Evolutionary conservation across 345 rosid genomes (phyloP).

Genomic region (Hypericum androsaemum): DNA sequence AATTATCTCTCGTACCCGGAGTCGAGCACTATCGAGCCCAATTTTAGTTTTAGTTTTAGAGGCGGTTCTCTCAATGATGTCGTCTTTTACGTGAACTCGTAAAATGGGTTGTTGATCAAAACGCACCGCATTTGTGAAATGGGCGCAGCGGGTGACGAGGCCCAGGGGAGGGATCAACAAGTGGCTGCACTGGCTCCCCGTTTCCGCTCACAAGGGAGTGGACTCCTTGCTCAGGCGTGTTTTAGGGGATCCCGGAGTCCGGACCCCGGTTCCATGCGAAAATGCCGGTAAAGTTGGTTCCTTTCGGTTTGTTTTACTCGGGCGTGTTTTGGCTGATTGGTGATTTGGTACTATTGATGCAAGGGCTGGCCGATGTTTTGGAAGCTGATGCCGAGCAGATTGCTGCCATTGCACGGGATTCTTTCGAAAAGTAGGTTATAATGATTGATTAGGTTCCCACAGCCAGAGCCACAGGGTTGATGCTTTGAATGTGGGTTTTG

Average conservation of each 20-base stretch:
- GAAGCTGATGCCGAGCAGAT: constrained; percentile 24
- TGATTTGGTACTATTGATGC: too few species aligned
- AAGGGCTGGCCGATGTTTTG: constrained; percentile 8
- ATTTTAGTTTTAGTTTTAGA: too few species aligned
- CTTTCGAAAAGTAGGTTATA: constrained; percentile 10
- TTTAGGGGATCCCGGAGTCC: constrained; percentile 2
- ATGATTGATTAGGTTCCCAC: background rate
- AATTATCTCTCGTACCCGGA: background rate
- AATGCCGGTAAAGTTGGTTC: too few species aligned
- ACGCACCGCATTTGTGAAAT: background rate
- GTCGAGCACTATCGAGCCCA: too few species aligned
- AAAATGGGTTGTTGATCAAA: too few species aligned
- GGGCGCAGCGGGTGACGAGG: constrained; percentile 14
- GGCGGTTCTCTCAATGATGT: too few species aligned
- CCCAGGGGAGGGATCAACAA: constrained; percentile 18
- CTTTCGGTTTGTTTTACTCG: too few species aligned
- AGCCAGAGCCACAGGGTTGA: background rate
- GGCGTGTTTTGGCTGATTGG: too few species aligned
- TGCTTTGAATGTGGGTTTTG: background rate
- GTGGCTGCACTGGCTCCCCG: constrained; percentile 20
- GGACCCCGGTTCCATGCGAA: background rate
- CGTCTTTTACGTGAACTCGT: too few species aligned
- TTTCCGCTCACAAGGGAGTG: constrained; percentile 10
- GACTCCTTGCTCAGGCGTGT: constrained; percentile 1
- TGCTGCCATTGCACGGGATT: constrained; percentile 18